Evolutionary conservation across 495 filamentous ascomycete genomes (phyloP), one percentile per base, ranked within the genome.

Genomic region (Polyplosphaeria fusca): DNA sequence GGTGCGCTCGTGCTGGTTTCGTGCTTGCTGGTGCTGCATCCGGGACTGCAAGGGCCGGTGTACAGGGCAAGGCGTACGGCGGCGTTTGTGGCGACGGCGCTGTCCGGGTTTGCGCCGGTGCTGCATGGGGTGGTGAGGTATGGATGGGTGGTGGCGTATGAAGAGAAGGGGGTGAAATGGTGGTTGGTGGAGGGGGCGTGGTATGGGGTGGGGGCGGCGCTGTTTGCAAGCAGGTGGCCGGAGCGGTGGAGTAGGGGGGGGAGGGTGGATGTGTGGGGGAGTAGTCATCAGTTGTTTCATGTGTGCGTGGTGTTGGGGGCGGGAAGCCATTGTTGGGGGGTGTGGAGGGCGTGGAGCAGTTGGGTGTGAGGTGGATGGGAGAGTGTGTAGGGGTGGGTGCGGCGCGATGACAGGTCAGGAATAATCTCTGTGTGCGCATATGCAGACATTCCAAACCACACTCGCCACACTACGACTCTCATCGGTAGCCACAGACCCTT

Each of bases 41-140:
- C 76, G 5, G 62, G 58, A 20, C 72, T 79, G 30, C 76, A 78
- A 49, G 75, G 75, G 24, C 67, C 37, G 22, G 58, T 47, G 26
- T 76, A 61, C 55, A 70, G 69, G 3, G 60, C 62, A 1, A 70
- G 69, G 51, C 73, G 69, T 40, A 68, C 69, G 12, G 53, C 69
- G 11, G 71, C 71, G 9, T 78, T 79, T 43, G 67, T 82, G 18
- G 60, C 64, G 11, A 79, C 76, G 0, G 77, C 72, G 0, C 45
- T 79, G 18, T 78, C 74, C 11, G 77, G 73, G 0, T 69, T 80
- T 27, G 71, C 71, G 20, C 77, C 77, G 0, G 73, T 80, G 7
- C 60, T 70, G 7, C 77, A 81, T 65, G 76, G 72, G 2, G 64
- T 75, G 26, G 53, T 43, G 20, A 56, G 75, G 19, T 77, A 73